These are phyloP conservation scores for Fusarium globosum DNA, from an alignment of 2,329 filamentous ascomycete species.

Conservation along the genomic window DNA sequence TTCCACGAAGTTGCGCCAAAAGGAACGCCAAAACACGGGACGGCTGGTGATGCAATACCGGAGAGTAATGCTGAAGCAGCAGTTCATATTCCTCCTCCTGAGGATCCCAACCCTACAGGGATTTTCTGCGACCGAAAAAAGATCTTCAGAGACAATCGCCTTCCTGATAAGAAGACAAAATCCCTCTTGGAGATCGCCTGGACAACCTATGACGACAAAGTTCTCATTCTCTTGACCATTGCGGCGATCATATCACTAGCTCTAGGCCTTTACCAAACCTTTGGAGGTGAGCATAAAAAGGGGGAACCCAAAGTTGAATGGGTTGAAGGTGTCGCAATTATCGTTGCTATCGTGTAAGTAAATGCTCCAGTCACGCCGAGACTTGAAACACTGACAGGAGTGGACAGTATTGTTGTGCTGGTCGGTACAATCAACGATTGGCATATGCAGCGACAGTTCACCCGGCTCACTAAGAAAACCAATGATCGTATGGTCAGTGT, in stretches of 20 bases:
- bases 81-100: slow-evolving; percentile 42
- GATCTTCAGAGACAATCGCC: slow-evolving; percentile 68
- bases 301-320: slow-evolving; percentile 69
- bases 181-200: slow-evolving; percentile 71
- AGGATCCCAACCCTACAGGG: slow-evolving; percentile 36
- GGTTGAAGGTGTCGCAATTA: slow-evolving; percentile 76
- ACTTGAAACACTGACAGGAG: slow-evolving; percentile 6
- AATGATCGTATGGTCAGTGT: slow-evolving; percentile 74
- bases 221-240: slow-evolving; percentile 75
- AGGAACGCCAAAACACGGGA: slow-evolving; percentile 51
- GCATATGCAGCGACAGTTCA: slow-evolving; percentile 75
- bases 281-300: slow-evolving; percentile 60
- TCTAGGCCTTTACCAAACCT: slow-evolving; percentile 76
- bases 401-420: slow-evolving; percentile 64
- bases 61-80: slow-evolving; percentile 41
- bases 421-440: slow-evolving; percentile 74
- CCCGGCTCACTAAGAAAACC: slow-evolving; percentile 70
- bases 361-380: slow-evolving; percentile 50
- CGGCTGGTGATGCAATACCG: slow-evolving; percentile 48
- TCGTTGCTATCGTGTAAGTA: slow-evolving; percentile 66
- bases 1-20: slow-evolving; percentile 71
- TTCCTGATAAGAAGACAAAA: slow-evolving; percentile 72
- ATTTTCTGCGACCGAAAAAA: slow-evolving; percentile 48
- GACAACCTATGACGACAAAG: slow-evolving; percentile 79
- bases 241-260: slow-evolving; percentile 76